Base-by-base conservation (phyloP, 352 stramenopile species). In the Pythium insidiosum region DNA sequence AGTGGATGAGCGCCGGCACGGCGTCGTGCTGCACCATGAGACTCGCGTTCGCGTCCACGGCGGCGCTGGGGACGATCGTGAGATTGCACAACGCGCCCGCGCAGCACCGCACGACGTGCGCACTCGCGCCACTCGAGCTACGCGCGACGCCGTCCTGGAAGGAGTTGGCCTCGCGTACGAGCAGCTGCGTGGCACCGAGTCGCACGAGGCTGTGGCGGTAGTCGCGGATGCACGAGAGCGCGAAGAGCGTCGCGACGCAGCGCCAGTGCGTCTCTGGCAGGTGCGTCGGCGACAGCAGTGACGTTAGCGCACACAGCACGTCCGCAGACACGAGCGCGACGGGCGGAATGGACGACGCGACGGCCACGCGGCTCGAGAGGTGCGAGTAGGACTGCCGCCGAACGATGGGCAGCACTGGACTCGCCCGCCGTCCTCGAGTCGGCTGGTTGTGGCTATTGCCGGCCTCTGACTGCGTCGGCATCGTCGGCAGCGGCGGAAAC, bases 11-110 rank as follows among this genome's bases (percentile, higher is more conserved):
- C 10, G 78, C 78, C 25, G 68, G 68, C 16, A 88, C 73, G 2
- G 71, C 73, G 9, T 59, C 70, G 37, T 87, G 65, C 2, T 66
- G 45, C 15, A 90, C 69, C 78, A 90, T 90, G 19, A 46, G 67
- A 1, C 56, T 45, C 0, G 78, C 68, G 30, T 72, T 84, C 0
- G 22, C 22, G n/a, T 60, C 47, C 0, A 21, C 46, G 15, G 37
- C 16, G 13, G 16, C 10, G 1, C 24, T 39, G 0, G 60, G 47
- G 1, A 66, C 66, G 25, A 74, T 67, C 0, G 71, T 84, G 21
- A 90, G 63, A 38, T 83, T 84, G 38, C 67, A 71, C 0, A 91
- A 47, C 6, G 75, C 61, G 5, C 67, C 68, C 4, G 78, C 70
- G 24, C 75, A 91, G 37, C 69, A 82, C 19, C 75, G 56, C 13